Percentiles rank a stretch among this genome's conserved stretches.
Evolutionary conservation across 2,329 filamentous ascomycete species (phyloP).

Genomic region (Colletotrichum abscissum): DNA sequence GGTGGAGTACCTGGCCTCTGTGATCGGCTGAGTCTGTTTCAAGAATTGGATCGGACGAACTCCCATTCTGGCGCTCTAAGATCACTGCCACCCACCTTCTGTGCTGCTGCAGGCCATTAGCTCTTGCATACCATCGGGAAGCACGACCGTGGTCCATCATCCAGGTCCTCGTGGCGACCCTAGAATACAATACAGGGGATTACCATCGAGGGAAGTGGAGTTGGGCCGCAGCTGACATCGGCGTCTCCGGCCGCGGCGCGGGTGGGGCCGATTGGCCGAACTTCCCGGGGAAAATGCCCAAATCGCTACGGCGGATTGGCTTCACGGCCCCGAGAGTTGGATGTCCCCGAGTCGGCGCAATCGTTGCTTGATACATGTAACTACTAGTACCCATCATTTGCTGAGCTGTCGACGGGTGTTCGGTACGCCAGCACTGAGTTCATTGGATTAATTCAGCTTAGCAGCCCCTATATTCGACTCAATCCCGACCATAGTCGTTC

Average conservation of each 20-base stretch:
- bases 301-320: background rate
- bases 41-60: constrained; percentile 17
- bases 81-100: background rate
- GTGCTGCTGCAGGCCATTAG: background rate
- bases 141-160: background rate
- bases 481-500: background rate
- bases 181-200: background rate
- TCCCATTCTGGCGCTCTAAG: background rate
- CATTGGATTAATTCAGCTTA: background rate
- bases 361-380: background rate
- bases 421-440: background rate
- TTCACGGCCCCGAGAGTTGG: background rate
- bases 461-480: background rate
- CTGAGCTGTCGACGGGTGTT: no score
- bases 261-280: constrained; percentile 23
- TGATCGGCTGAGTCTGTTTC: constrained; percentile 1
- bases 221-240: constrained; percentile 5
- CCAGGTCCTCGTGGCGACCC: background rate
- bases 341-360: constrained; percentile 27
- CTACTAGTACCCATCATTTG: no score
- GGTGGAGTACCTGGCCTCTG: background rate
- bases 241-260: constrained; percentile 12
- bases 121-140: background rate
- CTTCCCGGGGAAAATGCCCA: background rate
- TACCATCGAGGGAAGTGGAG: background rate